These are phyloP conservation scores for Rhodotorula sp. DNA, from an alignment of 1,284 basidiomycete species.

Conservation along the genomic window DNA sequence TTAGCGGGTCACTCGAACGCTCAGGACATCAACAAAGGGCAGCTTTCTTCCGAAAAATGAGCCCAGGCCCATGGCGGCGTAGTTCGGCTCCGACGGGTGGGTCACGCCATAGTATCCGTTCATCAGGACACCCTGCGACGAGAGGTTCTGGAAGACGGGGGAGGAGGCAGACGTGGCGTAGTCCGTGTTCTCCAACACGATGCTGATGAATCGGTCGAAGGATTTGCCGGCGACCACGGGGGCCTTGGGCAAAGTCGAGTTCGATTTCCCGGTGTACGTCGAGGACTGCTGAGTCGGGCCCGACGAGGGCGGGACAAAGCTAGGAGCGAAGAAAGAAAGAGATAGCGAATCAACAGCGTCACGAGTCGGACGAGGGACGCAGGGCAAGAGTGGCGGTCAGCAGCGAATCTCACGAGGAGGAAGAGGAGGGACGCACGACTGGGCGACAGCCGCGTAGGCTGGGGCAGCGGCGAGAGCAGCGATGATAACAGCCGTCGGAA, in stretches of 20 bases:
- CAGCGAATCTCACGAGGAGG: neutral
- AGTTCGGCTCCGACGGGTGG: constrained; percentile 59
- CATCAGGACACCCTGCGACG: constrained; percentile 59
- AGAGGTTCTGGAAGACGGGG: constrained; percentile 56
- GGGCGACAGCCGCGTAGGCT: constrained; percentile 44
- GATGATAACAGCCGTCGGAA: neutral
- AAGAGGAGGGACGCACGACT: constrained; percentile 28
- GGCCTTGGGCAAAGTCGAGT: constrained; percentile 52
- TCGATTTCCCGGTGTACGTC: constrained; percentile 53
- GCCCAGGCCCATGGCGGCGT: constrained; percentile 53
- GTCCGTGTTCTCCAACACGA: constrained; percentile 61
- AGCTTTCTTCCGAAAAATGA: constrained; percentile 58
- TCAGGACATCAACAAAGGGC: too few species aligned
- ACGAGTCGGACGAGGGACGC: neutral
- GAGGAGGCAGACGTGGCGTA: constrained; percentile 51
- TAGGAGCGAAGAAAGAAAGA: neutral
- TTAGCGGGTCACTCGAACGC: too few species aligned
- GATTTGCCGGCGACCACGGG: constrained; percentile 52
- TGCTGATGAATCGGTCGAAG: constrained; percentile 52
- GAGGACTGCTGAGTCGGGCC: constrained; percentile 49
- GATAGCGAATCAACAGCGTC: neutral
- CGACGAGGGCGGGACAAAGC: constrained; percentile 51
- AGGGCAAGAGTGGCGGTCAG: neutral
- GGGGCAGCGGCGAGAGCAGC: constrained; percentile 7
- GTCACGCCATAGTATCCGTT: constrained; percentile 60